Evolutionary conservation across 2,329 filamentous ascomycete genomes (phyloP).

Genomic region (Trichocomaceae sp.): DNA sequence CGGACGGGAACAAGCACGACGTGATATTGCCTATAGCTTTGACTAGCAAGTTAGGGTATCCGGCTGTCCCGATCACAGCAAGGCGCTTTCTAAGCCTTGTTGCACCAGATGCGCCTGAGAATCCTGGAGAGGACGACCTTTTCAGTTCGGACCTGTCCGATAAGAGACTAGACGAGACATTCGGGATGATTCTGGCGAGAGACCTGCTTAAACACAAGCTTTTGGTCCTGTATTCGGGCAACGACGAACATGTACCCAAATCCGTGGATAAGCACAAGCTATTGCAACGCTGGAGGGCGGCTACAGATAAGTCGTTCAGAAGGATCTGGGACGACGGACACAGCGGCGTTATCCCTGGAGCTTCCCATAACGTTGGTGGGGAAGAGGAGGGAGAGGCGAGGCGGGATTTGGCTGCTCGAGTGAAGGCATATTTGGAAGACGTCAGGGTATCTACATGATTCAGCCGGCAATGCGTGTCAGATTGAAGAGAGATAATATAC

Average conservation of each 20-base stretch:
- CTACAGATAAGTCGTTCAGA: slow-evolving; percentile 30
- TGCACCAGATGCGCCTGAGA: slow-evolving; percentile 45
- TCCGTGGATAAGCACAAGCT: slow-evolving; percentile 41
- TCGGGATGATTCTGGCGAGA: slow-evolving; percentile 46
- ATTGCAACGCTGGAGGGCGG: slow-evolving; percentile 38
- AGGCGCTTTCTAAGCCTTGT: slow-evolving; percentile 54
- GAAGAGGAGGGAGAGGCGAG: slow-evolving; percentile 41
- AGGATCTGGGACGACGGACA: slow-evolving; percentile 43
- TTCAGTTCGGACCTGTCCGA: slow-evolving; percentile 73
- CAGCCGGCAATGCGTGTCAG: not conserved
- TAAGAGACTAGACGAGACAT: slow-evolving; percentile 54
- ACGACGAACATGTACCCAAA: slow-evolving; percentile 40
- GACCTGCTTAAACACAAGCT: slow-evolving; percentile 35
- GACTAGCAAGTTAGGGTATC: slow-evolving; percentile 27
- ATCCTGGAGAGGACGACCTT: slow-evolving; percentile 71
- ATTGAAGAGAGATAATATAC: slow-evolving; percentile 12
- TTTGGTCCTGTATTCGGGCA: slow-evolving; percentile 42
- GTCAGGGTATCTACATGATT: slow-evolving; percentile 17
- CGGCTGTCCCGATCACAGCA: slow-evolving; percentile 47
- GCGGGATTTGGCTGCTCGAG: slow-evolving; percentile 28
- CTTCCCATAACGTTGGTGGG: slow-evolving; percentile 45
- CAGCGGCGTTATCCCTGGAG: slow-evolving; percentile 44
- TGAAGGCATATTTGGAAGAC: slow-evolving; percentile 28
- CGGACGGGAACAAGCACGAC: slow-evolving; percentile 19
- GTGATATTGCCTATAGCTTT: slow-evolving; percentile 30